Base-by-base conservation (phyloP, 495 filamentous ascomycete species). In the Annulohypoxylon moriforme region DNA sequence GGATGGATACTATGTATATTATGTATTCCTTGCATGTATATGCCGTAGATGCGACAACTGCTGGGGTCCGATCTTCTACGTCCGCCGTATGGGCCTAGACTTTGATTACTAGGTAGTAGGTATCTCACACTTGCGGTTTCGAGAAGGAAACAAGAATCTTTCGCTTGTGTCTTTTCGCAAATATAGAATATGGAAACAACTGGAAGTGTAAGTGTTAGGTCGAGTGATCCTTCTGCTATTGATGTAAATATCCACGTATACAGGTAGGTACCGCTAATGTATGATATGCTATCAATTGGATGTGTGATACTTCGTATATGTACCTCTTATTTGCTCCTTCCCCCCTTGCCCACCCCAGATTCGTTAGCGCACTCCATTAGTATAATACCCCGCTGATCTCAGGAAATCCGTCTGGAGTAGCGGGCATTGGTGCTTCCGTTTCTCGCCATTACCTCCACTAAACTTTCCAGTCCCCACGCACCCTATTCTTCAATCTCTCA, bases 381-480 rank as follows among this genome's bases (percentile, higher is more conserved):
- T 70, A 67, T 61, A 42, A 67, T 70, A 67, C 71, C 71, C 71
- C 71, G 71, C 71, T 62, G 71, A 74, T 74, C 59, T 63, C 10
- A 44, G n/a, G 25, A 70, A 69, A 22, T 38, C 67, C 58, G 66
- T 74, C 71, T 74, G 71, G 71, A 74, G 71, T 70, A 74, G 71
- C 67, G 67, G 71, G 71, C 67, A 67, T 70, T 70, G 71, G 62
- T 70, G 67, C 67, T 60, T 74, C 71, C 71, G 71, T 70, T 74
- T 69, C 71, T 74, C 57, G 62, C 71, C 63, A 59, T 74, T 68
- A 27, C 72, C 50, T 71, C 64, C 68, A 72, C 68, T 71, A 68
- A 49, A 72, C 64, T 44, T 62, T 47, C 22, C 20, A 24, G 53
- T 71, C 72, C 47, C 67, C 67, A 68, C 72, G 63, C 62, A 44